These are phyloP conservation scores for Colletotrichum falcatum DNA, from an alignment of 2,329 filamentous ascomycete genomes.

Conservation along the genomic window DNA sequence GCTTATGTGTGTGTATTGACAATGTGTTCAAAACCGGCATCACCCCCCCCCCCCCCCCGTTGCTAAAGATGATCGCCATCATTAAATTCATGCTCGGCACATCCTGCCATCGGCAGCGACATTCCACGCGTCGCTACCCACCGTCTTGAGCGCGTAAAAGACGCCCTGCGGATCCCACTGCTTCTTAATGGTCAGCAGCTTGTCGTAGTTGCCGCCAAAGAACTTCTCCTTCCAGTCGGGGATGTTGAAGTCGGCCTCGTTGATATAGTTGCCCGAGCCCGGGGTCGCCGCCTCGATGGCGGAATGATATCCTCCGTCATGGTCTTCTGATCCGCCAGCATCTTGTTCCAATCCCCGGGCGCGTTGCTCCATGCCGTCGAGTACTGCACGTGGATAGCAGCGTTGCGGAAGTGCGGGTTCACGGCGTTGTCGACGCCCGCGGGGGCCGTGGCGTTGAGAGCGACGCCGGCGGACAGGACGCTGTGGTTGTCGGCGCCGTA, in stretches of 20 bases:
- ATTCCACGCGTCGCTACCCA: slow-evolving; percentile 65
- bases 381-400: slow-evolving; percentile 40
- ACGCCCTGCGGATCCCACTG: slow-evolving; percentile 61
- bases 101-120: slow-evolving; percentile 55
- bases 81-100: slow-evolving; percentile 47
- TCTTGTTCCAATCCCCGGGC: slow-evolving; percentile 35
- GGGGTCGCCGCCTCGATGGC: slow-evolving; percentile 49
- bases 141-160: slow-evolving; percentile 61
- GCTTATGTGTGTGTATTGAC: background rate
- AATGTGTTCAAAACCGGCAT: background rate
- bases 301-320: slow-evolving; percentile 41
- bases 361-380: slow-evolving; percentile 40
- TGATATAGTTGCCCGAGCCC: slow-evolving; percentile 60
- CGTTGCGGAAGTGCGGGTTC: slow-evolving; percentile 39
- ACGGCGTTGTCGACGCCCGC: slow-evolving; percentile 38
- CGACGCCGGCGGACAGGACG: slow-evolving; percentile 42
- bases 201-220: slow-evolving; percentile 60
- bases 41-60: background rate
- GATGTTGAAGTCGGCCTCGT: slow-evolving; percentile 64
- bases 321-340: slow-evolving; percentile 35
- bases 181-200: slow-evolving; percentile 59
- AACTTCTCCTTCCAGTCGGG: slow-evolving; percentile 59
- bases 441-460: slow-evolving; percentile 40
- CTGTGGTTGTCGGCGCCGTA: slow-evolving; percentile 36
- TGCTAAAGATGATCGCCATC: background rate